Percentiles rank a stretch among this genome's conserved stretches.
phyloP scores from a whole-genome alignment of 805 yeast species.

The Candida sphagnicola region DNA sequence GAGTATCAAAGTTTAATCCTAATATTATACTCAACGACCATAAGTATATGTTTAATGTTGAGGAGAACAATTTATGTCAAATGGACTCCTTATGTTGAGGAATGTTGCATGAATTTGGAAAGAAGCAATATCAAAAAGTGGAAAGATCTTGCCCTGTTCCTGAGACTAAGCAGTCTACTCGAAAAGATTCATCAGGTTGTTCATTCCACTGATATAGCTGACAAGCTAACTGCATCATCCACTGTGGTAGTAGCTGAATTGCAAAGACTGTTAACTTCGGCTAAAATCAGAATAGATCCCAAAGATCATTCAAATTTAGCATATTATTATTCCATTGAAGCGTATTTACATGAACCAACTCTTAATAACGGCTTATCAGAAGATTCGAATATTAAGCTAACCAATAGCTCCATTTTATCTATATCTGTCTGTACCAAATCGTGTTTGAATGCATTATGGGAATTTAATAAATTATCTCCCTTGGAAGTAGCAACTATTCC shows the following conservation, averaged over 20 bases:
- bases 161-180: constrained; percentile 54
- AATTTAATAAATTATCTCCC: constrained; percentile 41
- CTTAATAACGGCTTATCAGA: constrained; percentile 18
- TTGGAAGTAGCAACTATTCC: constrained; percentile 56
- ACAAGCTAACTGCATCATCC: constrained; percentile 21
- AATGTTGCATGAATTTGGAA: constrained; percentile 51
- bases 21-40: constrained; percentile 56
- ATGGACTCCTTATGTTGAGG: constrained; percentile 65
- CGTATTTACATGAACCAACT: constrained; percentile 60
- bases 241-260: constrained; percentile 42
- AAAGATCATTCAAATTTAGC: constrained; percentile 43
- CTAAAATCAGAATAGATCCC: constrained; percentile 35
- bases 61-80: constrained; percentile 58
- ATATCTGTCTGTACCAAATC: constrained; percentile 50
- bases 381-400: constrained; percentile 13
- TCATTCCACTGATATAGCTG: constrained; percentile 31
- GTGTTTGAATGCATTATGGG: constrained; percentile 49
- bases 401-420: constrained; percentile 32
- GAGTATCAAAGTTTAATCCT: constrained; percentile 43
- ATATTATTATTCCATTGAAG: constrained; percentile 60
- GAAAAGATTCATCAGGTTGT: constrained; percentile 56
- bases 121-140: constrained; percentile 26
- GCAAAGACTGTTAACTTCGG: constrained; percentile 39
- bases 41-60: constrained; percentile 61
- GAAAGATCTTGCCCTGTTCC: constrained; percentile 50